Evolutionary conservation across 2,329 filamentous ascomycete genomes (phyloP), one percentile per base, ranked within the genome.

Genomic region (Neodidymelliopsis sp.): DNA sequence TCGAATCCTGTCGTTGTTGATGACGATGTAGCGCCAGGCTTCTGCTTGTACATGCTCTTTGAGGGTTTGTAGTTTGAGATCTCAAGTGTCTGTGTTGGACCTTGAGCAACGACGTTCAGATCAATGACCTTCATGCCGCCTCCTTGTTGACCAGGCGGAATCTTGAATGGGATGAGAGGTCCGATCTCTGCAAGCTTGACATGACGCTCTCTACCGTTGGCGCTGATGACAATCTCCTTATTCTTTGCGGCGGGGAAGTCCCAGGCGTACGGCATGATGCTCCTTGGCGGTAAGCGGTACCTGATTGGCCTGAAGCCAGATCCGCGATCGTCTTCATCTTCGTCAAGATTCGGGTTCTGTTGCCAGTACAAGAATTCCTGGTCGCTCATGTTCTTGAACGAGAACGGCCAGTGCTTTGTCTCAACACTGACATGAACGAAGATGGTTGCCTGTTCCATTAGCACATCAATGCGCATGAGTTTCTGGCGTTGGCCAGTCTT

Each of bases 231-330:
- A 28, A 99, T 84, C 70, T 97, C 94, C 65, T 94, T 96, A 75
- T 90, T 88, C 75, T 96, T 97, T n/a, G 91, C 92, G 1, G 94
- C 93, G 1, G 94, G 95, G 74, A 96, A 99, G 69, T 99, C 95
- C 94, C 94, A 99, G 2, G 94, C 93, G 66, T 99, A 99, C 0
- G 95, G 94, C 94, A 99, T 99, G 73, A 99, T 97, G 73, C 93
- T 97, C 52, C 94, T 83, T 10, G 93, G 87, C 2, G 95, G 95
- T 22, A 99, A 79, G 23, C 93, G 88, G 74, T 99, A 99, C 42
- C 91, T 83, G 54, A 99, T 90, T 2, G 91, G 92, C 57, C 90
- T 88, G 90, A 94, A 99, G 4, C 91, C 90, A 42, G 90, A 92
- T 47, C 86, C 78, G 43, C 75, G 80, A 65, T 97, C 90, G 60